Evolutionary conservation across 2,329 filamentous ascomycete species (phyloP).

Genomic region (Proliferodiscus dingleyae): DNA sequence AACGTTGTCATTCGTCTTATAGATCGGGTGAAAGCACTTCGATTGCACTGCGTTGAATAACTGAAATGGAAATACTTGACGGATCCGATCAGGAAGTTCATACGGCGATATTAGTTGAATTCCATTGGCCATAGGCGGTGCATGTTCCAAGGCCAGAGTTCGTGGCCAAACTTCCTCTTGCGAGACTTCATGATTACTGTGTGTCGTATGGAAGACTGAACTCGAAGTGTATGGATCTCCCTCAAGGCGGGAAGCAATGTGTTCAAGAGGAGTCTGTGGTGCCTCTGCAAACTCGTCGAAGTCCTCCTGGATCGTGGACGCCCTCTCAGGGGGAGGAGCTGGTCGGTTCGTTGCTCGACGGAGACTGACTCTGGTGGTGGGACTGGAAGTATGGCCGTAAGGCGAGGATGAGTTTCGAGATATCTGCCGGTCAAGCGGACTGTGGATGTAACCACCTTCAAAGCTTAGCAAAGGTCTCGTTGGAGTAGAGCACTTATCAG

Average conservation of each 20-base stretch:
- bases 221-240: background rate
- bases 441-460: conserved; percentile 23
- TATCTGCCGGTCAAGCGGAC: conserved; percentile 7
- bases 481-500: too few relatives aligned
- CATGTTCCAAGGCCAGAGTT: conserved; percentile 21
- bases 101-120: conserved; percentile 55
- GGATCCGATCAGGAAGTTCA: conserved; percentile 64
- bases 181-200: background rate
- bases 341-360: conserved; percentile 18
- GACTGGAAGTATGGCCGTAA: conserved; percentile 23
- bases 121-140: conserved; percentile 37
- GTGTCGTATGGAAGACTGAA: background rate
- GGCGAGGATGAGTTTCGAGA: conserved; percentile 20
- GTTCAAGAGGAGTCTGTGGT: conserved; percentile 12
- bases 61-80: conserved; percentile 65
- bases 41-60: conserved; percentile 81
- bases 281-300: background rate
- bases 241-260: conserved; percentile 1
- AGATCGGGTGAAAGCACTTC: conserved; percentile 66
- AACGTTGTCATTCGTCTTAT: conserved; percentile 66
- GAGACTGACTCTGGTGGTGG: conserved; percentile 23
- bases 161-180: conserved; percentile 3
- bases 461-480: too few relatives aligned
- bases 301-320: background rate
- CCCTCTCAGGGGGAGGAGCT: background rate